Evolutionary conservation across 2,329 filamentous ascomycete genomes (phyloP).

Genomic region (Neopestalotiopsis rosae): DNA sequence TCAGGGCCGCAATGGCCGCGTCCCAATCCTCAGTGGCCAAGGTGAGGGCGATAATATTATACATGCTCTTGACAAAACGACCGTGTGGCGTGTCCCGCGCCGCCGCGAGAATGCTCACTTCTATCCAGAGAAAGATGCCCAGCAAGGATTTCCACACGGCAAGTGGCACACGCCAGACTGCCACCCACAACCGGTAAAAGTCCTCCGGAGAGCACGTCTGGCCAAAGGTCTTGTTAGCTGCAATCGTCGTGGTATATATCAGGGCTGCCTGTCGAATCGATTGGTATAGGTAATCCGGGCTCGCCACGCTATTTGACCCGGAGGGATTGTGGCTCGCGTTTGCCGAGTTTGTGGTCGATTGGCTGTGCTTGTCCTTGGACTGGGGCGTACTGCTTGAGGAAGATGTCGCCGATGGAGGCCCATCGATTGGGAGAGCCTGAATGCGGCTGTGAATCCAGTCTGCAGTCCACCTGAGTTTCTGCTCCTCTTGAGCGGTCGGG

Average conservation of each 20-base stretch:
- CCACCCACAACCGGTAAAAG: constrained; percentile 50
- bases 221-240: constrained; percentile 47
- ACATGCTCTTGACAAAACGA: constrained; percentile 51
- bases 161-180: constrained; percentile 52
- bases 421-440: constrained; percentile 29
- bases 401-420: constrained; percentile 3
- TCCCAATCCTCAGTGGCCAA: constrained; percentile 14
- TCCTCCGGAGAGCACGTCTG: constrained; percentile 43
- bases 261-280: constrained; percentile 51
- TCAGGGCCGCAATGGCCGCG: background rate
- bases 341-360: background rate
- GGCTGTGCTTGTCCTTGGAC: background rate
- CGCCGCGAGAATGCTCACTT: constrained; percentile 47
- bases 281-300: constrained; percentile 51
- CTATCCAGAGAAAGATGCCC: constrained; percentile 55
- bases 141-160: constrained; percentile 51
- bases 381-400: background rate
- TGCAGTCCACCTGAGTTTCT: constrained; percentile 45
- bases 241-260: constrained; percentile 54
- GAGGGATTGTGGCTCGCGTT: background rate
- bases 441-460: constrained; percentile 47
- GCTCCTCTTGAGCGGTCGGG: constrained; percentile 41
- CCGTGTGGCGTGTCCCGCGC: constrained; percentile 45
- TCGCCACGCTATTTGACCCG: background rate
- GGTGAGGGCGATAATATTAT: constrained; percentile 27